Percentiles rank a stretch among this genome's conserved stretches.
phyloP scores from a whole-genome alignment of 352 stramenopile genomes.

The Globisporangium heterothallicum region DNA sequence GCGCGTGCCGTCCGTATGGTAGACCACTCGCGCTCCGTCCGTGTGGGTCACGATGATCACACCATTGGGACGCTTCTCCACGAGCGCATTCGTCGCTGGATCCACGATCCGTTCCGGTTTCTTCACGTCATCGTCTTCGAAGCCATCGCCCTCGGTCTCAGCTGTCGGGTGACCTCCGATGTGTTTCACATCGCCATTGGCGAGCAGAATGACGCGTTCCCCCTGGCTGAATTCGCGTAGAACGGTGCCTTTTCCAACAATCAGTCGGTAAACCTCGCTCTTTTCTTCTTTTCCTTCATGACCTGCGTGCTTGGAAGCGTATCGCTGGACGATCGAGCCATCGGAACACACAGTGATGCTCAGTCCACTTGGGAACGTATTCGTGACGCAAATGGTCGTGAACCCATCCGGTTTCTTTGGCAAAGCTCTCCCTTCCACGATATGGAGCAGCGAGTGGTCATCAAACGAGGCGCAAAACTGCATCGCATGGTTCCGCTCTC shows the following conservation, averaged over 20 bases:
- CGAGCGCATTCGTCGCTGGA: slow-evolving; percentile 60
- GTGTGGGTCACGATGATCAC: slow-evolving; percentile 62
- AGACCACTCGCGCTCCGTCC: slow-evolving; percentile 46
- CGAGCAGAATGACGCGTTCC: slow-evolving; percentile 33
- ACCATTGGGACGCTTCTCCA: slow-evolving; percentile 41
- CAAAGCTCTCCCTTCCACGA: slow-evolving; percentile 26
- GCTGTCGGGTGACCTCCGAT: background rate
- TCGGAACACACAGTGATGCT: slow-evolving; percentile 53
- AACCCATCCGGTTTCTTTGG: slow-evolving; percentile 49
- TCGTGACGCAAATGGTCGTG: slow-evolving; percentile 30
- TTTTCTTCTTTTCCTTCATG: slow-evolving; percentile 5
- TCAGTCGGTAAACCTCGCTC: slow-evolving; percentile 35
- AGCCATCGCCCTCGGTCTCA: background rate
- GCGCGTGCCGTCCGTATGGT: slow-evolving; percentile 61
- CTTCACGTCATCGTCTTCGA: slow-evolving; percentile 6
- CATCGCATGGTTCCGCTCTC: slow-evolving; percentile 7
- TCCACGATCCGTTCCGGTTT: slow-evolving; percentile 38
- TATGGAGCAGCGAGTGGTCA: slow-evolving; percentile 42
- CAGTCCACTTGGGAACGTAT: slow-evolving; percentile 49
- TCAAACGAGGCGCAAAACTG: slow-evolving; percentile 55
- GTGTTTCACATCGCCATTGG: slow-evolving; percentile 38
- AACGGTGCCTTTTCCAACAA: slow-evolving; percentile 52
- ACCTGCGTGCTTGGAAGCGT: background rate
- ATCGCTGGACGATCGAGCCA: slow-evolving; percentile 46
- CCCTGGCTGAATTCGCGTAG: slow-evolving; percentile 37